Percentiles rank a stretch among this genome's conserved stretches.
phyloP scores from a whole-genome alignment of 495 filamentous ascomycete species.

The Lasiosphaeria miniovina region DNA sequence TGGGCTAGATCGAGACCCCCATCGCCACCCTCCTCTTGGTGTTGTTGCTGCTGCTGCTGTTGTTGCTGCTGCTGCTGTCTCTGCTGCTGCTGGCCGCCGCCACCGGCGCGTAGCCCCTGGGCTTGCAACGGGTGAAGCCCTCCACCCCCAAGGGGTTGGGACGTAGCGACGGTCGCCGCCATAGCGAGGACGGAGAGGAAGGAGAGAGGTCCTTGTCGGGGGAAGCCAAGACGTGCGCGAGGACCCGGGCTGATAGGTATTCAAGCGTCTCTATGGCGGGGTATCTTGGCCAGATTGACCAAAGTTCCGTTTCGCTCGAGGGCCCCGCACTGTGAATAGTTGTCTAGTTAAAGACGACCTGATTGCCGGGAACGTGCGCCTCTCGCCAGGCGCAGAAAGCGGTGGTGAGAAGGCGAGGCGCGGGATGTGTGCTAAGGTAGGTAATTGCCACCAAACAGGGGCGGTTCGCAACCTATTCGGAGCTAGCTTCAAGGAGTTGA shows the following conservation, averaged over 20 bases:
- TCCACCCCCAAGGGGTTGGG: conserved; percentile 22
- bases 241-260: not conserved
- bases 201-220: not conserved
- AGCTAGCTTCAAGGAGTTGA: not conserved
- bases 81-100: conserved; percentile 18
- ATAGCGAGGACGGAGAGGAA: conserved; percentile 7
- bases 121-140: conserved; percentile 34
- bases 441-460: not conserved
- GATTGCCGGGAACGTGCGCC: not conserved
- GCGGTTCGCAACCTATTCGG: not conserved
- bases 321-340: not conserved
- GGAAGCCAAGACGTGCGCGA: conserved; percentile 2
- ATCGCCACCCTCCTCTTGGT: conserved; percentile 9
- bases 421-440: not conserved
- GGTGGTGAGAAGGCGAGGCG: not conserved
- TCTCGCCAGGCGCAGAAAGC: not conserved
- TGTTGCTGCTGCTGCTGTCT: conserved; percentile 18
- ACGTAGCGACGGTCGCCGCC: conserved; percentile 35
- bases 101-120: conserved; percentile 15
- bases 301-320: not conserved
- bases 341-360: not conserved
- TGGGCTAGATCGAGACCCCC: conserved; percentile 22
- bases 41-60: conserved; percentile 9
- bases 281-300: too few relatives aligned
- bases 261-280: too few relatives aligned